Conservation (phyloP, 1,284 basidiomycete genomes). For the Moesziomyces sp. region DNA sequence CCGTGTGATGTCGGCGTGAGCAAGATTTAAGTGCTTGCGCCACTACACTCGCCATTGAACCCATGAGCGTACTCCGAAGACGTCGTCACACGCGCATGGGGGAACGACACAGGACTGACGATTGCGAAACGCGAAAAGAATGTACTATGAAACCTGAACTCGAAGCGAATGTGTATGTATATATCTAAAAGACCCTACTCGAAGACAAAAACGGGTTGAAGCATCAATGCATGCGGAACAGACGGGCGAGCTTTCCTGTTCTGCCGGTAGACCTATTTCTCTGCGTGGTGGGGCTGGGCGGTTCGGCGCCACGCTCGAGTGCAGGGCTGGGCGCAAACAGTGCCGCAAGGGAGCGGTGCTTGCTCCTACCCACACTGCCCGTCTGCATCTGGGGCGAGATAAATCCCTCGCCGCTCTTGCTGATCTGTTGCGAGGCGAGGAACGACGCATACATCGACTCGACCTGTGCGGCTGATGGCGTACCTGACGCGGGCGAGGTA, state of each 20-base stretch:
- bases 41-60: too few species aligned
- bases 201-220: not conserved
- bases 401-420: conserved; percentile 22
- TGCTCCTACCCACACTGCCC: conserved; percentile 1
- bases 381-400: conserved; percentile 14
- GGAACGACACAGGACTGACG: too few species aligned
- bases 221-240: conserved; percentile 24
- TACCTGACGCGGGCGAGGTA: not conserved
- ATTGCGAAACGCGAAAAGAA: too few species aligned
- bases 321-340: conserved; percentile 13
- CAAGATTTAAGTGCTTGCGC: too few species aligned
- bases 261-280: conserved; percentile 13
- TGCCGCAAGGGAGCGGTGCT: conserved; percentile 20
- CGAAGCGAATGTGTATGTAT: too few species aligned
- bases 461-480: conserved; percentile 20
- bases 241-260: conserved; percentile 8
- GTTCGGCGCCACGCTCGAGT: conserved; percentile 6
- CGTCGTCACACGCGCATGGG: too few species aligned
- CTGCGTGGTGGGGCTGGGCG: conserved; percentile 1
- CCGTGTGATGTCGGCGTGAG: too few species aligned
- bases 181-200: too few species aligned
- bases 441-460: conserved; percentile 41
- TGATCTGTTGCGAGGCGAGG: conserved; percentile 30
- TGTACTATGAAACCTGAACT: too few species aligned
- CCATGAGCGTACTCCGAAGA: too few species aligned